Percentiles rank a stretch among this genome's conserved stretches.
phyloP scores from a whole-genome alignment of 2,329 filamentous ascomycete genomes.

The Eurotiales sp. region DNA sequence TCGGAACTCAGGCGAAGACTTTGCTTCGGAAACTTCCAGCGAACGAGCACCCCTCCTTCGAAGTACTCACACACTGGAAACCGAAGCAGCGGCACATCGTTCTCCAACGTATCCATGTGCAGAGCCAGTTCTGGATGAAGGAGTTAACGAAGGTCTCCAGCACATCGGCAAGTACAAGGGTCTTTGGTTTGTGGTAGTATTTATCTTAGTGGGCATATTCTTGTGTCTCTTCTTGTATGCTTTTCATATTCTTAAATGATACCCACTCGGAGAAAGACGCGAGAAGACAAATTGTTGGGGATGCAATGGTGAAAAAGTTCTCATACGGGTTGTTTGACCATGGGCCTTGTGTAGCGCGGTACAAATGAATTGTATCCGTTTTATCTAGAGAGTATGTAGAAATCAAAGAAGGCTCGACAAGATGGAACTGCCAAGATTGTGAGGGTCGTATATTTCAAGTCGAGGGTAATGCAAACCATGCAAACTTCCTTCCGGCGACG shows the following conservation, averaged over 20 bases:
- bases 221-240: constrained; percentile 17
- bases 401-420: too few relatives aligned
- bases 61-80: neutral
- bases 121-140: neutral
- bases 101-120: neutral
- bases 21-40: neutral
- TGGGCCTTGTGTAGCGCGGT: too few relatives aligned
- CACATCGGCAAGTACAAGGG: constrained; percentile 14
- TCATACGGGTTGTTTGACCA: neutral
- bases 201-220: constrained; percentile 15
- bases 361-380: too few relatives aligned
- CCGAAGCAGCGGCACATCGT: neutral
- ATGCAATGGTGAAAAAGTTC: too few relatives aligned
- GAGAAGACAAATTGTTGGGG: too few relatives aligned
- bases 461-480: constrained; percentile 11
- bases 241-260: constrained; percentile 14
- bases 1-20: constrained; percentile 5
- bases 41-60: constrained; percentile 9
- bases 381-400: too few relatives aligned
- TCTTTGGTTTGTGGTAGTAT: constrained; percentile 15
- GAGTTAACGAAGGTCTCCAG: constrained; percentile 8
- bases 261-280: too few relatives aligned
- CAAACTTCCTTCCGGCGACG: constrained; percentile 10
- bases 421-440: neutral
- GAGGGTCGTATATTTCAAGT: too few relatives aligned